Conservation (phyloP, 495 filamentous ascomycete genomes). For the Talaromyces ruber region DNA sequence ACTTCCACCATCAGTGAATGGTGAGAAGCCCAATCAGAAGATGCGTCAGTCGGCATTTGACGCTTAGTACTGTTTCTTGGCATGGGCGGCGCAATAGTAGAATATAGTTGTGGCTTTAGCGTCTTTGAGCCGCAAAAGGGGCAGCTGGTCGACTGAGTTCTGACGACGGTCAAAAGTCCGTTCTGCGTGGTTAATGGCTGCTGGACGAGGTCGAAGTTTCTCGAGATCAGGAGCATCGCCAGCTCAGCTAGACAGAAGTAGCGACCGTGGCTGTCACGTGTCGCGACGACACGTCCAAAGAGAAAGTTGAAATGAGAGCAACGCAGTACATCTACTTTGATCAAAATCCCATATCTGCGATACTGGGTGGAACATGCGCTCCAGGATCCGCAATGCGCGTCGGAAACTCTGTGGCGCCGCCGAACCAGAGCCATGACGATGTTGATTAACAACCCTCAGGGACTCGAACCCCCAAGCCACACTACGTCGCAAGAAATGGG, state of each 20-base stretch:
- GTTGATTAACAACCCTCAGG: not conserved
- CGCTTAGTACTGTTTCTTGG: not conserved
- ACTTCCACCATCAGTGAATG: not conserved
- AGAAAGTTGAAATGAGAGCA: not conserved
- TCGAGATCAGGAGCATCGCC: not conserved
- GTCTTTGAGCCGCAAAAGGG: not conserved
- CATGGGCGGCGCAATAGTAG: not conserved
- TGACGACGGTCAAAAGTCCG: not conserved
- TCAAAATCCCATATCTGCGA: not conserved
- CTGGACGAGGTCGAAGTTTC: not conserved
- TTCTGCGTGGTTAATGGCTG: not conserved
- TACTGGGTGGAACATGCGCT: not conserved
- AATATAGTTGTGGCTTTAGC: not conserved
- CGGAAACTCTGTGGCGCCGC: not conserved
- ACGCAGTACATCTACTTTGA: not conserved
- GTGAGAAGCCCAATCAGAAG: not conserved
- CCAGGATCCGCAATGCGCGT: not conserved
- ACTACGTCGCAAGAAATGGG: not conserved
- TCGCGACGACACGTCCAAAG: not conserved
- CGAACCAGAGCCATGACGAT: not conserved
- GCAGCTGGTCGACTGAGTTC: not conserved
- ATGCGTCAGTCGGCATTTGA: not conserved
- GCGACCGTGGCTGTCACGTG: not conserved
- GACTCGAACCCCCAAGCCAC: not conserved
- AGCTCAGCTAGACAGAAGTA: not conserved